Evolutionary conservation across 768 basidiomycete species (phyloP), one percentile per base, ranked within the genome.

Genomic region (Leccinum barrowsii): DNA sequence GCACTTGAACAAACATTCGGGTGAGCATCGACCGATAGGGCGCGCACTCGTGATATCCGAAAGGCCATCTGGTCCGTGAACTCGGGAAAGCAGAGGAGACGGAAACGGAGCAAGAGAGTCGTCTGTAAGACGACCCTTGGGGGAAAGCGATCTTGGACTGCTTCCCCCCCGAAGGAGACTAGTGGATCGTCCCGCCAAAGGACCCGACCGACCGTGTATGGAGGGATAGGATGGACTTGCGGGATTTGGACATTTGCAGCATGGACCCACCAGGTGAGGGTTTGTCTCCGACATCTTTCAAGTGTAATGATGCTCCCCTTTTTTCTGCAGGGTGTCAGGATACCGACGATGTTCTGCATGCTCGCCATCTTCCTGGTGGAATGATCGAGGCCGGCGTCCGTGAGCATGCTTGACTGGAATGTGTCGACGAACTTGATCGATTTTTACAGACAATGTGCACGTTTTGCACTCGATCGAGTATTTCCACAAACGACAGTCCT

Each of bases 361-460:
- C 96, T 13, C 81, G 89, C 49, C 80, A 73, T 28, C 75, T 99
- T 19, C 86, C 93, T 0, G 96, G 94, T 67, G 96, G 96, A 2
- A 93, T 95, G 72, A 89, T 98, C 59, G 93, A 99, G 70, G 94
- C 94, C 35, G 96, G 96, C 54, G 96, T 99, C 64, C 96, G 96
- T 98, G 67, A 80, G 95, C 90, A 5, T 19, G 52, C 32, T 30
- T 28, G 12, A 12, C 24, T 37, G 15, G 12, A n/a, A 47, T 3
- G 46, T 37, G 52, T 42, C 55, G 50, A 21, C 34, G 11, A 17
- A 4, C 35, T 15, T 37, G 35, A 37, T 37, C 7, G 11, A 37
- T 37, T 4, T 44, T 21, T 35, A 2, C 65, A 98, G 95, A 99
- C 70, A 99, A 98, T 62, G 96, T 96, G 57, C 95, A 99, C 69